Conservation (phyloP, 805 yeast genomes). For the Hanseniaspora valbyensis region DNA sequence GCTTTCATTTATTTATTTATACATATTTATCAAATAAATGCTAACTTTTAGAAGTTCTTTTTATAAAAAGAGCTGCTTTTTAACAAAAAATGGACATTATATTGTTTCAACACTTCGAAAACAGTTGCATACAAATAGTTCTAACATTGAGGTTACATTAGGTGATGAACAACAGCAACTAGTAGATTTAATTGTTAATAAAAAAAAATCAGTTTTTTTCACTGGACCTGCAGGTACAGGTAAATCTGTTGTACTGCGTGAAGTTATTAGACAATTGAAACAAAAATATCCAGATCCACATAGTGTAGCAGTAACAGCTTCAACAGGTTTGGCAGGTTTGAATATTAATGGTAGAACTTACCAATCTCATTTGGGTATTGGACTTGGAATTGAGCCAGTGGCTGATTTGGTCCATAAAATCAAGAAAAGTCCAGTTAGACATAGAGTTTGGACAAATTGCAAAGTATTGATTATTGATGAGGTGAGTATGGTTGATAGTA, state of each 20-base stretch:
- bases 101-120: too few species aligned
- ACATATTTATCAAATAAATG: too few species aligned
- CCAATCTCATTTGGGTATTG: constrained; percentile 77
- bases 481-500: constrained; percentile 85
- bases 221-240: constrained; percentile 89
- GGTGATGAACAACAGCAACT: constrained; percentile 58
- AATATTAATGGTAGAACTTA: constrained; percentile 86
- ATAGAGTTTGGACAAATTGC: constrained; percentile 52
- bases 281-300: constrained; percentile 32
- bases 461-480: constrained; percentile 80
- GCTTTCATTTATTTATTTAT: too few species aligned
- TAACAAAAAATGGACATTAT: too few species aligned
- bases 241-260: constrained; percentile 57
- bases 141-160: constrained; percentile 19
- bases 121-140: not conserved
- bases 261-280: constrained; percentile 47
- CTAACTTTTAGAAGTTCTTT: too few species aligned
- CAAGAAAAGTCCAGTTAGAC: constrained; percentile 34
- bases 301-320: constrained; percentile 78
- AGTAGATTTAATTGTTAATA: constrained; percentile 30
- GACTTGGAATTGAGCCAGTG: constrained; percentile 52
- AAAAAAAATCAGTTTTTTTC: constrained; percentile 37
- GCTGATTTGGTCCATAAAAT: constrained; percentile 39
- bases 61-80: not conserved
- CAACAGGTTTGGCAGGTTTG: constrained; percentile 92